Evolutionary conservation across 192 early-diverging fungal species (phyloP), one percentile per base, ranked within the genome.

Genomic region (Umbelopsis sp.): DNA sequence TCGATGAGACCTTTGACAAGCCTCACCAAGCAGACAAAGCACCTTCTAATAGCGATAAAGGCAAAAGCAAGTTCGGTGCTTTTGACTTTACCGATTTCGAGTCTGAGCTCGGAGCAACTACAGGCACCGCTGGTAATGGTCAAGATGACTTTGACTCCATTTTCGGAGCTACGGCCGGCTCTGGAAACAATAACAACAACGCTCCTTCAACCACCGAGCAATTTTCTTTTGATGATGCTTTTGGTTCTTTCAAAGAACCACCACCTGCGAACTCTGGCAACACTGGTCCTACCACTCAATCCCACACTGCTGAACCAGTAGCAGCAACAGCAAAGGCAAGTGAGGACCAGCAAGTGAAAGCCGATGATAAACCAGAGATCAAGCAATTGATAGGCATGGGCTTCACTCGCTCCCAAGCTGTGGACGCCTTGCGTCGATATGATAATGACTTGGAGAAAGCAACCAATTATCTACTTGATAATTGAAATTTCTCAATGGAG

Each of bases 381-480:
- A 76, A 81, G 21, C 80, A 82, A 11, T 74, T 92, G 33, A 72
- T 85, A 22, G 85, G 80, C 66, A 88, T 92, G 87, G 91, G 91
- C 9, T 92, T 92, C 72, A 83, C 86, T 23, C 81, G 83, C 9
- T 81, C 84, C 12, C 88, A 90, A 74, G 88, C 88, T n/a, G 78
- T 87, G 22, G 84, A 87, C 11, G 91, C 91, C 1, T 78, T 92
- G 51, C 86, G 89, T 61, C 86, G 84, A 77, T 89, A 87, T 64
- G 87, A 92, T 51, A 85, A 90, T 71, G 88, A 92, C 72, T 74
- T 87, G 27, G 80, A 84, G 52, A 88, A 88, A 79, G 91, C 91
- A 0, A 85, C 86, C 74, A 92, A 92, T 74, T 90, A 87, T 70
- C 77, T 92, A 44, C 77, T 90, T 49, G 91, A 92, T 76, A 81